Evolutionary conservation across 176 grass and related monocot genomes (phyloP), one percentile per base, ranked within the genome.

Genomic region (Triticum timopheevii): DNA sequence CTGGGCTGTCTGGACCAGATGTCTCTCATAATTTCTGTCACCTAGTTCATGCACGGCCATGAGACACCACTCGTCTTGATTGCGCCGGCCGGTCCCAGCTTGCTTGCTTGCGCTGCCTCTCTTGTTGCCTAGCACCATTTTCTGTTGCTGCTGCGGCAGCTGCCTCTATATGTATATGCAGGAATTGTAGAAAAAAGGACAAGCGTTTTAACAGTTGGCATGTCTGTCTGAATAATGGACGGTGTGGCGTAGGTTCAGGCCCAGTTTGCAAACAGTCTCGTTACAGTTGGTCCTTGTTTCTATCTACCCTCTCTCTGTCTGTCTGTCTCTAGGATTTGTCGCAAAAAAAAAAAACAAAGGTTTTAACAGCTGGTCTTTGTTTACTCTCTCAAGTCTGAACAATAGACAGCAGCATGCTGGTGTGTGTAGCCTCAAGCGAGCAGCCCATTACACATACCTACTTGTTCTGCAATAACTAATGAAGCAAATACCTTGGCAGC

Each of bases 1-100:
- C 45, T 4, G 13, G 4, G 49, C 49, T 5, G 67, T 8, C 73
- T 86, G 78, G 88, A 65, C 65, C 80, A 86, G 79, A 67, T 66
- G 76, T 19, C 56, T 19, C 73, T 36, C 42, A 17, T 71, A 45
- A 83, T 61, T 33, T 7, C 30, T 73, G 16, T 86, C 84, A 82
- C 78, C 16, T 74, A 77, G 7, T 49, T 34, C 49, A 83, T 50
- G 75, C 47, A 35, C 34, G 34, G 2, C 2, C 39, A 40, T 10
- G 39, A 10, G 8, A 20, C 66, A 44, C 27, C 30, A 22, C 15
- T 24, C 7, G 39, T 42, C 74, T 82, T 73, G 28, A 80, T 45
- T 84, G 73, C 22, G 12, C 36, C 73, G 67, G 16, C 76, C 78
- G 89, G 85, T 80, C 69, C 81, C 47, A 44, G 17, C 38, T 40